Evolutionary conservation across 2,329 filamentous ascomycete genomes (phyloP).

Genomic region (Diaporthe nobilis): DNA sequence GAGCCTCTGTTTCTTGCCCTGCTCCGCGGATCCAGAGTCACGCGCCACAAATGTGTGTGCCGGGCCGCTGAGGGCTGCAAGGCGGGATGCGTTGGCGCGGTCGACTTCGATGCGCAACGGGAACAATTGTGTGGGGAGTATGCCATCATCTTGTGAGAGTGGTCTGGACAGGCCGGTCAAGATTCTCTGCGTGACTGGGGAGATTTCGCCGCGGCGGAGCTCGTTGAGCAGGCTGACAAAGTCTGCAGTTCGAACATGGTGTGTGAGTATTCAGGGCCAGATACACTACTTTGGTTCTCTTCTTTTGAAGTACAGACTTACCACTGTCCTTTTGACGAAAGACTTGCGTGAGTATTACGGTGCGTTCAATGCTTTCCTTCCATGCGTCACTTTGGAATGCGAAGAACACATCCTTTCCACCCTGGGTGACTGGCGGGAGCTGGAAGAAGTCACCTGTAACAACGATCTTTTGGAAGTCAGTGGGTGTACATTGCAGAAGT

Average conservation of each 20-base stretch:
- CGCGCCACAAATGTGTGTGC: constrained; percentile 70
- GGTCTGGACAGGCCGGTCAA: constrained; percentile 73
- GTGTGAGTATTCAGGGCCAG: not conserved
- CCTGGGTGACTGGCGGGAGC: constrained; percentile 80
- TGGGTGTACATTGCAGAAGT: fast-evolving
- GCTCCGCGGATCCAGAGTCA: constrained; percentile 71
- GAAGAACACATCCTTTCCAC: constrained; percentile 72
- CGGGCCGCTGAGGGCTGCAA: constrained; percentile 73
- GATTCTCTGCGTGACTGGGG: constrained; percentile 69
- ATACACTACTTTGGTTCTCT: no score
- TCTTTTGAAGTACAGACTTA: no score
- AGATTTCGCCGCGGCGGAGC: constrained; percentile 78
- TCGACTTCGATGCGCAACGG: constrained; percentile 81
- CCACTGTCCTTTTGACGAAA: constrained; percentile 78
- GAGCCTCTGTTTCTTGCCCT: constrained; percentile 71
- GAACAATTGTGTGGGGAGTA: constrained; percentile 80
- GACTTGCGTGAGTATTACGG: constrained; percentile 80
- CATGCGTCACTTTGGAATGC: constrained; percentile 80
- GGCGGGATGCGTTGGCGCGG: constrained; percentile 74
- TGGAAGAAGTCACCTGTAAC: constrained; percentile 86
- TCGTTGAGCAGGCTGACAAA: constrained; percentile 84
- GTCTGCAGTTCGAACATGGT: constrained; percentile 50
- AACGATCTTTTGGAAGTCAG: constrained; percentile 64
- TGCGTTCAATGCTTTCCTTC: constrained; percentile 81
- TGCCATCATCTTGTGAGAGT: constrained; percentile 69